Evolutionary conservation across 2,329 filamentous ascomycete species (phyloP).

Genomic region (Bipolaris zeicola): DNA sequence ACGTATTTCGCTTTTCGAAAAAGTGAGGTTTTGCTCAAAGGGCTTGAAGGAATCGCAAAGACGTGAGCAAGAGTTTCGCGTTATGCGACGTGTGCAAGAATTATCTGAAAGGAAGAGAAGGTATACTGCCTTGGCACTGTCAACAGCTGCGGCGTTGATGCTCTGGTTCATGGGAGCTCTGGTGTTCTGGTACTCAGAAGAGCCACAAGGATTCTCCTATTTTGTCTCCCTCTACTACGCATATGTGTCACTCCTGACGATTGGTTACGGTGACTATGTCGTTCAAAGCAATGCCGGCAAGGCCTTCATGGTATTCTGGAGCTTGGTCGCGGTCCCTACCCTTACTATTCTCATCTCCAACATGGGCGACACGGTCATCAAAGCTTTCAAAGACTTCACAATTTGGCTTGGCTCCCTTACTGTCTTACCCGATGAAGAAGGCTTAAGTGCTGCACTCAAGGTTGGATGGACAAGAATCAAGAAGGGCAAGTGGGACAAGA

Average conservation of each 20-base stretch:
- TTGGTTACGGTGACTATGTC: conserved; percentile 60
- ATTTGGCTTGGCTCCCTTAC: conserved; percentile 62
- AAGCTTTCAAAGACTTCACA: conserved; percentile 59
- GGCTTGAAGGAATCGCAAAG: conserved; percentile 47
- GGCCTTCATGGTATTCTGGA: conserved; percentile 64
- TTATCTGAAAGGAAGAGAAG: conserved; percentile 44
- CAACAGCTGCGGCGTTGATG: conserved; percentile 45
- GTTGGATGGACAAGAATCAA: conserved; percentile 32
- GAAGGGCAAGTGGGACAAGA: conserved; percentile 26
- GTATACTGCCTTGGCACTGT: conserved; percentile 51
- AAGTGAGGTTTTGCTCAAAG: conserved; percentile 50
- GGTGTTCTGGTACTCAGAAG: conserved; percentile 57
- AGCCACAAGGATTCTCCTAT: conserved; percentile 56
- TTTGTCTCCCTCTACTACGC: conserved; percentile 60
- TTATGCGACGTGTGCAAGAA: conserved; percentile 51
- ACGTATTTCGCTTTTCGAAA: conserved; percentile 50
- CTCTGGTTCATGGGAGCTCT: conserved; percentile 57
- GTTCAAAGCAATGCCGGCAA: conserved; percentile 57
- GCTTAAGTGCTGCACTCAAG: conserved; percentile 45
- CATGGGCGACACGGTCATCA: conserved; percentile 62
- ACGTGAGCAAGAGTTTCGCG: conserved; percentile 55
- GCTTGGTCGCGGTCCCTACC: conserved; percentile 59
- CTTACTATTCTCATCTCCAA: conserved; percentile 61
- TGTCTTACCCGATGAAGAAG: conserved; percentile 58
- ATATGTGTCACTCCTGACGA: conserved; percentile 59